Base-by-base conservation (phyloP, 208 protist genomes). In the Porcisia hertigi region DNA sequence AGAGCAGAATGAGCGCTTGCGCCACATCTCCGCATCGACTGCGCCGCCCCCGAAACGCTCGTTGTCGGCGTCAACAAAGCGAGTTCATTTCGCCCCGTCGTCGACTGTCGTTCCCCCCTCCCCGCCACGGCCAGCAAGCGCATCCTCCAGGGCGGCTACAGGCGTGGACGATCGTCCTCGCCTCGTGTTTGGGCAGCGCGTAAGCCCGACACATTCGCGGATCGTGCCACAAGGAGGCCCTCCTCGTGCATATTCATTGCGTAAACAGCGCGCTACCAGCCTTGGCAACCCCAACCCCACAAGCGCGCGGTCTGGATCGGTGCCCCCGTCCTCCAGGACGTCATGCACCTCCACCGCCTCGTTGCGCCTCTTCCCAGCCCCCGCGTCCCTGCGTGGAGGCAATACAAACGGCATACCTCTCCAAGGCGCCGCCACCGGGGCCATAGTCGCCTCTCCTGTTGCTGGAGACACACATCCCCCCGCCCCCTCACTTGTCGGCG, bases 161-260 rank as follows among this genome's bases (percentile, higher is more conserved):
- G 49, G 25, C 18, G 69, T 58, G 6, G 64, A 67, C 20, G 36
- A n/a, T 4, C 65, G 77, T 14, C 77, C 72, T 11, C 63, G 77
- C 12, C 57, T 82, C 7, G 77, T 65, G 1, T 86, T 86, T 69
- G 82, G 82, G 54, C 82, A 79, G 25, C 82, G 82, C 18, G 82
- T 83, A 30, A 58, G 78, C 30, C 78, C 78, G 3, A 74, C 82
- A 7, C 8, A 47, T 11, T 52, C 72, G 3, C 77, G 77, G 36
- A 47, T 41, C 55, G 7, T 41, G n/a, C 7, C 69, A 39, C 18
- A 47, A 25, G 23, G 47, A 14, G 47, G 34, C 18, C 41, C 45
- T 41, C 36, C 25, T 67, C 11, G n/a, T 34, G 41, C 41, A 20
- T 14, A 47, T 34, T 6, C 63, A 25, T 34, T 25, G 47, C 66